These are phyloP conservation scores for Ogataea nitratoaversa DNA, from an alignment of 805 yeast species.

Conservation along the genomic window DNA sequence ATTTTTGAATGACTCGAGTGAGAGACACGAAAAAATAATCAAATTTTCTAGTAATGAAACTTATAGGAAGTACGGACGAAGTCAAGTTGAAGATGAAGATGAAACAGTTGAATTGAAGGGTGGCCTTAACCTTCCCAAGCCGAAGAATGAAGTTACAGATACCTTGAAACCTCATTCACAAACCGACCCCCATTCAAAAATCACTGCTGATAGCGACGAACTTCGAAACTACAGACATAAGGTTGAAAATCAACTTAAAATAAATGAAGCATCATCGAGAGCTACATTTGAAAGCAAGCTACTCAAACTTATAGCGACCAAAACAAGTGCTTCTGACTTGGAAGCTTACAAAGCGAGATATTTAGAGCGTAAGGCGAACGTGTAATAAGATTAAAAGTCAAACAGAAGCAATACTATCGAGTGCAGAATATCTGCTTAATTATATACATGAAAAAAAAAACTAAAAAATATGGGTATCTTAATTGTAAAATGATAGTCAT, in stretches of 20 bases:
- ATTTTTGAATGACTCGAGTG: not conserved
- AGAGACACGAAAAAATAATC: not conserved
- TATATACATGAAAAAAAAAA: no score
- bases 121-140: no score
- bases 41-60: no score
- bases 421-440: no score
- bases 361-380: slow-evolving; percentile 10
- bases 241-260: not conserved
- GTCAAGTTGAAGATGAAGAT: no score
- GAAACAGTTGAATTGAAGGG: no score
- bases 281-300: slow-evolving; percentile 5
- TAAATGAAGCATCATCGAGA: not conserved
- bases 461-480: not conserved
- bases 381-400: not conserved
- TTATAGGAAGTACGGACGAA: no score
- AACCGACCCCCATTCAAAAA: no score
- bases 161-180: no score
- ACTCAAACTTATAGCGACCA: slow-evolving; percentile 9
- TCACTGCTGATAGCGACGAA: no score
- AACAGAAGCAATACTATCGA: not conserved
- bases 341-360: slow-evolving; percentile 18
- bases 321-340: slow-evolving; percentile 15
- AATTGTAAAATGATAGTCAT: not conserved
- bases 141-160: no score
- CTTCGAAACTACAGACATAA: no score